A percentile compares a stretch with the other conserved stretches of the same genome.
phyloP scores from a whole-genome alignment of 768 basidiomycete species.

The Tylopilus rubrobrunneus region DNA sequence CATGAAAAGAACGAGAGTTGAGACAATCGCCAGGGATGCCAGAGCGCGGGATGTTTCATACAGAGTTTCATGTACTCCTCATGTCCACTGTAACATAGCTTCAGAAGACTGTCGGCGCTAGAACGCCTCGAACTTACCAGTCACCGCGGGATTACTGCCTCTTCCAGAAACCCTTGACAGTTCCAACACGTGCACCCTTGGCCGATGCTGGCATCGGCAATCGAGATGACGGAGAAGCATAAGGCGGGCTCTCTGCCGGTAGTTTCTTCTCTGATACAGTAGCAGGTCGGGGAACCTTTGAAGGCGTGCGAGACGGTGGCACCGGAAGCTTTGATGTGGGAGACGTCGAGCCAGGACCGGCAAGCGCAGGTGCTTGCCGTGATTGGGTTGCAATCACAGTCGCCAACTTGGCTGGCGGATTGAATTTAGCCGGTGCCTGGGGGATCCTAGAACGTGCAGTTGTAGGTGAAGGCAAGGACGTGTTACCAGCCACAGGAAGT shows the following conservation, averaged over 20 bases:
- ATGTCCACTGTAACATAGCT: not conserved
- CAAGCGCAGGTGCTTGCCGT: slow-evolving; percentile 3
- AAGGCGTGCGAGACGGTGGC: slow-evolving; percentile 12
- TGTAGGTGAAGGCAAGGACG: slow-evolving; percentile 4
- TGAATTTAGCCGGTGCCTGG: slow-evolving; percentile 23
- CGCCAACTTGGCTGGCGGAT: slow-evolving; percentile 29
- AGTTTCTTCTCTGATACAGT: slow-evolving; percentile 9
- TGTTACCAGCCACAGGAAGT: slow-evolving; percentile 9
- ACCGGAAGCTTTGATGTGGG: slow-evolving; percentile 21
- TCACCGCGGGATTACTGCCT: slow-evolving; percentile 12
- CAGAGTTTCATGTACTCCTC: slow-evolving; percentile 1
- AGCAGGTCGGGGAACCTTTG: slow-evolving; percentile 9
- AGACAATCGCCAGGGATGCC: not conserved
- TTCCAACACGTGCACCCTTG: slow-evolving; percentile 21
- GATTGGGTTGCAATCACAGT: slow-evolving; percentile 27
- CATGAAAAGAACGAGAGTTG: not conserved
- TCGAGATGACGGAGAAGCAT: slow-evolving; percentile 9
- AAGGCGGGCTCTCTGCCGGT: not conserved
- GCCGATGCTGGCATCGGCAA: slow-evolving; percentile 25
- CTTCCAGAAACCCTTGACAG: slow-evolving; percentile 32
- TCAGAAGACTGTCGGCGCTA: not conserved
- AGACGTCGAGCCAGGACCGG: not conserved
- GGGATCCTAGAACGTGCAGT: slow-evolving; percentile 18
- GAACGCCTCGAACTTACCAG: slow-evolving; percentile 6
- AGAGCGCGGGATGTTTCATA: slow-evolving; percentile 4